phyloP scores from a whole-genome alignment of 148 eudicot species.

The Limonium bicolor region DNA sequence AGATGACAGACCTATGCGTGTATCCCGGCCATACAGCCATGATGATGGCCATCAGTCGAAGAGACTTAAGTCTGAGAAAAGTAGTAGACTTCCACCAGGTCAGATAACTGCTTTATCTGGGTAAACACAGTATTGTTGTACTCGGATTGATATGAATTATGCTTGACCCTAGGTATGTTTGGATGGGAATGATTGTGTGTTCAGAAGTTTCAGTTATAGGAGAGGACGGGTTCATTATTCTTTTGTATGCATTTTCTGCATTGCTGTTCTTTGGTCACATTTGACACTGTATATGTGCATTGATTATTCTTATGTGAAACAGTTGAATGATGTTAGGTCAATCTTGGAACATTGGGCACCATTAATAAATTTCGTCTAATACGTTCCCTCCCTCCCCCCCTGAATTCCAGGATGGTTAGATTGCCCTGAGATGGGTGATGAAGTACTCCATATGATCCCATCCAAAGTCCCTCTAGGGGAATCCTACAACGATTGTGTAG shows the following conservation, averaged over 20 bases:
- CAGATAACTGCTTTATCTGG: conserved; percentile 7
- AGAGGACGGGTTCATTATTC: neutral
- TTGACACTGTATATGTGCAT: neutral
- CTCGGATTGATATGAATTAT: no score
- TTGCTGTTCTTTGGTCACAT: neutral
- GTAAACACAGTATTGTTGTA: no score
- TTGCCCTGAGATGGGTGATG: conserved; percentile 72
- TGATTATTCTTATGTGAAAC: neutral
- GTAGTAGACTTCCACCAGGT: conserved; percentile 84
- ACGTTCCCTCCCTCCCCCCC: neutral
- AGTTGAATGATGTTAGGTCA: no score
- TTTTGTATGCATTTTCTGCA: no score
- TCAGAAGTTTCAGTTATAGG: neutral
- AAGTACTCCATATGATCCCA: conserved; percentile 55
- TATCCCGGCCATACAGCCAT: conserved; percentile 21
- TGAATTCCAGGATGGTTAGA: conserved; percentile 74
- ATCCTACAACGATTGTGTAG: conserved; percentile 36
- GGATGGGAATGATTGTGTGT: no score
- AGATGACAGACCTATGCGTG: conserved; percentile 59
- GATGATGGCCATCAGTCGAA: conserved; percentile 40
- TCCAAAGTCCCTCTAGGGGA: conserved; percentile 95
- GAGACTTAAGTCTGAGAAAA: conserved; percentile 38
- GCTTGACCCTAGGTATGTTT: no score
- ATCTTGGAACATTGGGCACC: no score
- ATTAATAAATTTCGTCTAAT: neutral